Conservation (phyloP, 306 rosid species). For the apple (Malus domestica) region DNA sequence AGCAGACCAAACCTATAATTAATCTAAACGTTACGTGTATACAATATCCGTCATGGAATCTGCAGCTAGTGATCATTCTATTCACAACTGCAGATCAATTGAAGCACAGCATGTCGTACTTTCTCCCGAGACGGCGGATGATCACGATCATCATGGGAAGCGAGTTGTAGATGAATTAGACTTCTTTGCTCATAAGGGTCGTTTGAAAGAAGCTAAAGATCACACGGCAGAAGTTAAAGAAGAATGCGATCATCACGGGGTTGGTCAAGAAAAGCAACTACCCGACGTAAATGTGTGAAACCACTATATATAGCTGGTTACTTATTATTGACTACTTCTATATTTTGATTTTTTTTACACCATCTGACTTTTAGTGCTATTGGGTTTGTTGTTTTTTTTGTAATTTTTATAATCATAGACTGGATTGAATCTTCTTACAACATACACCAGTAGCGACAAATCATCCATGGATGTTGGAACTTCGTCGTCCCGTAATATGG, state of each 20-base stretch:
- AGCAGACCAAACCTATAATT: not conserved
- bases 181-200: conserved; percentile 30
- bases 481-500: conserved; percentile 12
- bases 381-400: not conserved
- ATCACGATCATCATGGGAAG: conserved; percentile 1
- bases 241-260: not conserved
- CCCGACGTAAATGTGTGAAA: conserved; percentile 30
- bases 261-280: conserved; percentile 15
- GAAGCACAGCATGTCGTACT: not conserved
- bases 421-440: conserved; percentile 51
- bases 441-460: conserved; percentile 25
- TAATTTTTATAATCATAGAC: conserved; percentile 27
- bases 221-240: conserved; percentile 13
- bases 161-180: conserved; percentile 42
- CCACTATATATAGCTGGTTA: not conserved
- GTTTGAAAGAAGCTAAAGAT: not conserved
- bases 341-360: not conserved
- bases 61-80: conserved; percentile 8
- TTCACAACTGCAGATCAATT: not conserved
- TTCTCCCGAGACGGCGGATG: not conserved
- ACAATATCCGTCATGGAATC: conserved; percentile 12
- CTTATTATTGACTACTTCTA: not conserved
- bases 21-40: not conserved
- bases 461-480: conserved; percentile 29
- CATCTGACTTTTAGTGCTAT: not conserved